These are phyloP conservation scores for Trichaptum fuscoviolaceum DNA, from an alignment of 768 basidiomycete genomes.

Conservation along the genomic window DNA sequence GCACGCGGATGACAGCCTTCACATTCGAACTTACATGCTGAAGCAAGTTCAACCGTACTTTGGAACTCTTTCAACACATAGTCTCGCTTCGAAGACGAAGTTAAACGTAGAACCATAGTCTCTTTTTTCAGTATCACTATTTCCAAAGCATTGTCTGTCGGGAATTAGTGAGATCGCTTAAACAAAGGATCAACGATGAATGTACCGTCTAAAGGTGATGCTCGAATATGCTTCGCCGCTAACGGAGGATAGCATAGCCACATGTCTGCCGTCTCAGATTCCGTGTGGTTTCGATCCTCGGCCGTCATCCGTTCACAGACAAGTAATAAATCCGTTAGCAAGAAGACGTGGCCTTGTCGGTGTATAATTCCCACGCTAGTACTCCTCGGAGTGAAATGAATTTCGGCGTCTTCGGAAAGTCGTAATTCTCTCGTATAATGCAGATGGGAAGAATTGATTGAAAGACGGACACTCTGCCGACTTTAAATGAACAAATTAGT, in stretches of 20 bases:
- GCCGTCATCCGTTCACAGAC: conserved; percentile 80
- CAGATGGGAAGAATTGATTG: conserved; percentile 78
- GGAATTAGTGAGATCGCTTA: conserved; percentile 11
- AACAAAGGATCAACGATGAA: conserved; percentile 33
- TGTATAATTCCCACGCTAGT: conserved; percentile 76
- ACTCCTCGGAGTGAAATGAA: conserved; percentile 73
- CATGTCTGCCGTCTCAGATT: conserved; percentile 69
- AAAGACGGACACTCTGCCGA: conserved; percentile 75
- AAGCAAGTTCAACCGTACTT: conserved; percentile 82
- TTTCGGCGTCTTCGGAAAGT: conserved; percentile 60
- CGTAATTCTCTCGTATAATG: conserved; percentile 76
- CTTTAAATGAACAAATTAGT: neutral
- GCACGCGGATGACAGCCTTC: neutral
- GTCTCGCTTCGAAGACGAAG: conserved; percentile 55
- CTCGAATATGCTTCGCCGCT: conserved; percentile 86
- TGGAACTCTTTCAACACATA: conserved; percentile 62
- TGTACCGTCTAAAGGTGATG: conserved; percentile 54
- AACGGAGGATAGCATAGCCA: conserved; percentile 93
- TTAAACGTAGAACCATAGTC: conserved; percentile 58
- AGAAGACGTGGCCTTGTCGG: conserved; percentile 71
- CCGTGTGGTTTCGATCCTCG: conserved; percentile 49
- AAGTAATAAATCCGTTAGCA: conserved; percentile 90
- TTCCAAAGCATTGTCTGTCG: conserved; percentile 63
- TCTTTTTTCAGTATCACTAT: conserved; percentile 89
- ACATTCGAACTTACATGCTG: conserved; percentile 48